Evolutionary conservation across 2,329 filamentous ascomycete species (phyloP).

Genomic region (Juglanconis sp.): DNA sequence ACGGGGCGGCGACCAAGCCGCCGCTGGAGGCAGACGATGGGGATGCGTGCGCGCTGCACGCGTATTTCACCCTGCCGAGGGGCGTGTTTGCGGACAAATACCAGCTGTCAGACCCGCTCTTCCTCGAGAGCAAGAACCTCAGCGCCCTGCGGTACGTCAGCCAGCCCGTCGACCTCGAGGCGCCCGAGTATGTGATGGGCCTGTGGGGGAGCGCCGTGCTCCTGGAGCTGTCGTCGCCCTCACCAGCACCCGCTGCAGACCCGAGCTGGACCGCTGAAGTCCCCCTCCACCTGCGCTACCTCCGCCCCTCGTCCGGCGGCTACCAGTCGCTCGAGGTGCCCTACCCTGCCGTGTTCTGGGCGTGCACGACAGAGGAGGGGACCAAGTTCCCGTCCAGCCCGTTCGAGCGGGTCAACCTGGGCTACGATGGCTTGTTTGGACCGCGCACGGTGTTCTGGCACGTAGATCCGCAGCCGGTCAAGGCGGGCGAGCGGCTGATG

Average conservation of each 20-base stretch:
- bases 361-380: constrained; percentile 66
- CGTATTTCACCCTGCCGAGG: constrained; percentile 79
- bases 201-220: constrained; percentile 79
- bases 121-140: constrained; percentile 78
- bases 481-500: constrained; percentile 38
- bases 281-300: constrained; percentile 82
- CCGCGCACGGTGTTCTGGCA: constrained; percentile 82
- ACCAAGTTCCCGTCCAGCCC: constrained; percentile 72
- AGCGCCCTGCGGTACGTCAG: constrained; percentile 64
- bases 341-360: constrained; percentile 87
- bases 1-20: constrained; percentile 39
- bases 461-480: constrained; percentile 48
- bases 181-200: constrained; percentile 74
- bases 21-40: constrained; percentile 40
- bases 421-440: constrained; percentile 79
- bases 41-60: constrained; percentile 68
- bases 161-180: constrained; percentile 83
- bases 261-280: constrained; percentile 63
- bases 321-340: constrained; percentile 60
- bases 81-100: constrained; percentile 83
- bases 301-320: constrained; percentile 58
- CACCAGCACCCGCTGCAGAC: constrained; percentile 24
- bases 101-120: constrained; percentile 73
- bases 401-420: constrained; percentile 81
- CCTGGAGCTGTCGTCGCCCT: constrained; percentile 65